These are phyloP conservation scores for Debaryomyces nepalensis DNA, from an alignment of 1,139 yeast genomes.

Conservation along the genomic window DNA sequence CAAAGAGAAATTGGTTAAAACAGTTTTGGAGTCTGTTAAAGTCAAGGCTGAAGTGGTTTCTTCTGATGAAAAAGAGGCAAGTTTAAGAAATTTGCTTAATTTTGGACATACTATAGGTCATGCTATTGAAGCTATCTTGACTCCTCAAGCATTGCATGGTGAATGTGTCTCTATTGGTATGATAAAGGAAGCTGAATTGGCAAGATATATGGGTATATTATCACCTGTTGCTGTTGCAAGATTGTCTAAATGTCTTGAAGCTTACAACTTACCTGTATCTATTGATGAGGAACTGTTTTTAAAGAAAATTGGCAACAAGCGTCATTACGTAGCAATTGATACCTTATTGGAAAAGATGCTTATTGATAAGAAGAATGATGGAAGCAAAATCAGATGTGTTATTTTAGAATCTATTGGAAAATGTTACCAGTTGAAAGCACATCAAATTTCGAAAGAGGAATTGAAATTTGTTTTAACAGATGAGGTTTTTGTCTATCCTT, in stretches of 20 bases:
- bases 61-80: conserved; percentile 93
- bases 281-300: conserved; percentile 71
- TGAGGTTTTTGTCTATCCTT: conserved; percentile 69
- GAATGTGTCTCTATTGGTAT: conserved; percentile 97
- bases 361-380: conserved; percentile 95
- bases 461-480: conserved; percentile 85
- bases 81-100: conserved; percentile 86
- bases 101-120: conserved; percentile 99
- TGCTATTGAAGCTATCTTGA: conserved; percentile 94
- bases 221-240: conserved; percentile 96
- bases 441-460: conserved; percentile 78
- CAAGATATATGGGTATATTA: conserved; percentile 86
- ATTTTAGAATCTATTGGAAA: conserved; percentile 82
- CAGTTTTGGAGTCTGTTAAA: conserved; percentile 83
- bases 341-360: conserved; percentile 81
- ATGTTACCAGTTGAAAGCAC: conserved; percentile 88
- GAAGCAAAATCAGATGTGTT: conserved; percentile 85
- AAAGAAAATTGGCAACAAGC: conserved; percentile 67
- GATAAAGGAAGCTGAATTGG: conserved; percentile 91
- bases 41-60: conserved; percentile 96
- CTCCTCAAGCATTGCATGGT: conserved; percentile 96
- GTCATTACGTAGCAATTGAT: conserved; percentile 68
- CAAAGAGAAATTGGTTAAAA: conserved; percentile 71
- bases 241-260: conserved; percentile 75
- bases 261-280: conserved; percentile 85